phyloP scores from a whole-genome alignment of 768 basidiomycete genomes.

The Hygrophorus russula region DNA sequence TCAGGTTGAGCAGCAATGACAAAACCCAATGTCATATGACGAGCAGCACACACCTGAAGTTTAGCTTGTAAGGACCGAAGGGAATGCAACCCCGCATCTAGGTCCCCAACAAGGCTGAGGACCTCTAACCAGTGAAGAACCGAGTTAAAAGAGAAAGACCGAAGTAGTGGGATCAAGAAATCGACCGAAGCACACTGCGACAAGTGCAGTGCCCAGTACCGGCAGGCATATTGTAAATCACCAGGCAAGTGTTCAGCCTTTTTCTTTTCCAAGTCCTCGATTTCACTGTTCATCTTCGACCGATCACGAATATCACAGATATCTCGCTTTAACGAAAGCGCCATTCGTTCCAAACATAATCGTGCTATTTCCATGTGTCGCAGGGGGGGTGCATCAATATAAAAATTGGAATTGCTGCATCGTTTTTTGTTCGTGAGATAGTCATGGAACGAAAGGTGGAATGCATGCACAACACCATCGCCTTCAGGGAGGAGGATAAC shows the following conservation, averaged over 20 bases:
- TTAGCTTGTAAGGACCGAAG: neutral
- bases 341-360: neutral
- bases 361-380: neutral
- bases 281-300: neutral
- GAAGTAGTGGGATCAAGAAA: neutral
- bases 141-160: neutral
- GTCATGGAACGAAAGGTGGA: conserved; percentile 22
- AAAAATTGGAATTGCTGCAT: conserved; percentile 5
- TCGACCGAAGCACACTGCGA: neutral
- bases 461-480: conserved; percentile 16
- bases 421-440: conserved; percentile 20
- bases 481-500: conserved; percentile 2
- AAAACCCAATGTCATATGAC: too few relatives aligned
- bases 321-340: neutral
- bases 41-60: neutral
- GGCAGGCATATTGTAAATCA: conserved; percentile 2
- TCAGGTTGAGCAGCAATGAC: too few relatives aligned
- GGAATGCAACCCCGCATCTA: neutral
- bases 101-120: neutral
- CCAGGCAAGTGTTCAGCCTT: neutral
- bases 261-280: neutral
- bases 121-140: conserved; percentile 1
- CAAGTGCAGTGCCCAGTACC: neutral
- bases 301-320: neutral
- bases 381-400: neutral